Conservation (phyloP, 768 basidiomycete genomes). For the Tricholoma furcatifolium region DNA sequence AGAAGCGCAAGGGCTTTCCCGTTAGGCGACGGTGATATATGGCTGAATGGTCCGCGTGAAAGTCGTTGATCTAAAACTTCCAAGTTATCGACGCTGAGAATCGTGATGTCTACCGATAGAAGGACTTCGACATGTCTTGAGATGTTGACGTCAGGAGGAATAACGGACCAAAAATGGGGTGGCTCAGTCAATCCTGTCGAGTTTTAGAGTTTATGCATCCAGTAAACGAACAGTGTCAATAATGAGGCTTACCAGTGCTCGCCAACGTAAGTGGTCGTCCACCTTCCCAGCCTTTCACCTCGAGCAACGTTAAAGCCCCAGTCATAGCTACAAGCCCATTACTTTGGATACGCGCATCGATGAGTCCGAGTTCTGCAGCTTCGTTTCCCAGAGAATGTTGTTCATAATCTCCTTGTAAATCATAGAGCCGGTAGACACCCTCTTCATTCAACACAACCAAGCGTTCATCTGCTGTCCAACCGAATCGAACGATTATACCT, state of each 20-base stretch:
- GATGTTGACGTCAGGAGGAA: constrained; percentile 87
- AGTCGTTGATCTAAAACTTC: constrained; percentile 88
- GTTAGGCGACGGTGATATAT: constrained; percentile 88
- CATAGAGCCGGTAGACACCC: constrained; percentile 87
- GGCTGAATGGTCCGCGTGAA: constrained; percentile 84
- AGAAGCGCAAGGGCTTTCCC: constrained; percentile 89
- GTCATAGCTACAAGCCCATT: constrained; percentile 86
- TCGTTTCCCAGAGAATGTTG: constrained; percentile 86
- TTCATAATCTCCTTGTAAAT: constrained; percentile 80
- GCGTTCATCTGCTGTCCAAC: constrained; percentile 82
- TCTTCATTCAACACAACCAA: constrained; percentile 89
- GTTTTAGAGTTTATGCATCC: constrained; percentile 1
- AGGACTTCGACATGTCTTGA: constrained; percentile 90
- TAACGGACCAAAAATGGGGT: constrained; percentile 82
- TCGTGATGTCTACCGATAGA: constrained; percentile 75
- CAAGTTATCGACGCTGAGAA: constrained; percentile 84
- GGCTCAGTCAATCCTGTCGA: constrained; percentile 68
- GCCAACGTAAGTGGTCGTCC: constrained; percentile 70
- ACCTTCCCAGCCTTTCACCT: constrained; percentile 90
- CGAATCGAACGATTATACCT: constrained; percentile 75
- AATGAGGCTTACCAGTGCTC: constrained; percentile 58
- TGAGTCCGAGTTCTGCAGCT: constrained; percentile 76
- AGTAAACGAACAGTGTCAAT: neutral
- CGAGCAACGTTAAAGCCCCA: constrained; percentile 69
- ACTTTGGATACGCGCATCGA: constrained; percentile 85